Evolutionary conservation across 306 rosid species (phyloP).

Genomic region (Sphenostylis stenocarpa): DNA sequence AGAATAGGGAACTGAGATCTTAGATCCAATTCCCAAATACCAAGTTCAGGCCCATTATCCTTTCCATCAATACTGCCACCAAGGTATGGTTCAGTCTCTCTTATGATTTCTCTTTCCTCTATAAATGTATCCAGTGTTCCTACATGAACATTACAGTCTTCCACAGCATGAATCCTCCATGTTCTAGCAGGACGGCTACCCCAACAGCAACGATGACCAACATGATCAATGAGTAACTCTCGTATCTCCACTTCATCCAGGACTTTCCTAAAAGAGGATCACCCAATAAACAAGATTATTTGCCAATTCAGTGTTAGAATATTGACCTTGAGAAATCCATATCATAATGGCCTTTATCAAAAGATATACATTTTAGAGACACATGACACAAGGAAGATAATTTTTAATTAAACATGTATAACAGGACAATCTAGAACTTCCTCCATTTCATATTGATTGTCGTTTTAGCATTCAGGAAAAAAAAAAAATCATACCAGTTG

Average conservation of each 20-base stretch:
- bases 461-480: too few relatives aligned
- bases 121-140: conserved; percentile 91
- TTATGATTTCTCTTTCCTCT: conserved; percentile 80
- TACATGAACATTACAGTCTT: conserved; percentile 90
- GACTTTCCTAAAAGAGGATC: conserved; percentile 46
- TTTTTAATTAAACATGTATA: not conserved
- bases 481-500: not conserved
- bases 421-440: not conserved
- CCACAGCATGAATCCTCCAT: conserved; percentile 85
- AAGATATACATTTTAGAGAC: not conserved
- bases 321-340: conserved; percentile 1
- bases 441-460: not conserved
- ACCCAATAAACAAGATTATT: conserved; percentile 25
- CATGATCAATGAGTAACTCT: conserved; percentile 88
- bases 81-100: conserved; percentile 64
- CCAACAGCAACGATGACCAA: conserved; percentile 98
- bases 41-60: conserved; percentile 72
- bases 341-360: not conserved
- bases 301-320: not conserved
- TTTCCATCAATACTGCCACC: conserved; percentile 73
- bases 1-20: conserved; percentile 87
- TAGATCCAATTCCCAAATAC: conserved; percentile 92
- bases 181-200: conserved; percentile 97
- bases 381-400: not conserved
- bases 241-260: conserved; percentile 95